Conservation (phyloP, 2,329 filamentous ascomycete species). For the Botryotinia globosa region DNA sequence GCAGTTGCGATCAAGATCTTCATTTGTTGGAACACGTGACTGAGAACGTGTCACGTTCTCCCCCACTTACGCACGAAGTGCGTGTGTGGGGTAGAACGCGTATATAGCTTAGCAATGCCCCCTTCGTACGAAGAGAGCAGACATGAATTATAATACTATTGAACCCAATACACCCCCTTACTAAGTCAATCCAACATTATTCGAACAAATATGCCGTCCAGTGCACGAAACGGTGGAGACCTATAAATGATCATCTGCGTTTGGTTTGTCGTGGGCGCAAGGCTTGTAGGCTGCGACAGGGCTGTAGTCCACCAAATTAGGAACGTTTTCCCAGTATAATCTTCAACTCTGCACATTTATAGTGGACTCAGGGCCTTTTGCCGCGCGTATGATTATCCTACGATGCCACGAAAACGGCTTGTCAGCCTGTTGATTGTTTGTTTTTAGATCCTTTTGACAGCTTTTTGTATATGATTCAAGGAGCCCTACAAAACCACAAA, state of each 20-base stretch:
- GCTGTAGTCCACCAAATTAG: not conserved
- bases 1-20: not conserved
- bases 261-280: not conserved
- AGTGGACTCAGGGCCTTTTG: not conserved
- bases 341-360: not conserved
- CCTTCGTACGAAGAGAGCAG: no score
- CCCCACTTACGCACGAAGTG: no score
- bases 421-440: not conserved
- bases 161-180: no score
- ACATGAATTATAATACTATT: no score
- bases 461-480: not conserved
- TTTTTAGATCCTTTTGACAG: not conserved
- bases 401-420: not conserved
- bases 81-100: no score
- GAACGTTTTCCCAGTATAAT: not conserved
- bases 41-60: no score
- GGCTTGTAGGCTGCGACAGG: not conserved
- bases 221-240: not conserved
- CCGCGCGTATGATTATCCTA: not conserved
- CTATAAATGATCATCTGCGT: not conserved
- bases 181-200: no score
- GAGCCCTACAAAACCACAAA: no score
- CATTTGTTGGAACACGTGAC: no score
- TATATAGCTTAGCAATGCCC: no score
- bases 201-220: not conserved